Conservation (phyloP, 768 basidiomycete genomes). For the Mrakia blollopis region DNA sequence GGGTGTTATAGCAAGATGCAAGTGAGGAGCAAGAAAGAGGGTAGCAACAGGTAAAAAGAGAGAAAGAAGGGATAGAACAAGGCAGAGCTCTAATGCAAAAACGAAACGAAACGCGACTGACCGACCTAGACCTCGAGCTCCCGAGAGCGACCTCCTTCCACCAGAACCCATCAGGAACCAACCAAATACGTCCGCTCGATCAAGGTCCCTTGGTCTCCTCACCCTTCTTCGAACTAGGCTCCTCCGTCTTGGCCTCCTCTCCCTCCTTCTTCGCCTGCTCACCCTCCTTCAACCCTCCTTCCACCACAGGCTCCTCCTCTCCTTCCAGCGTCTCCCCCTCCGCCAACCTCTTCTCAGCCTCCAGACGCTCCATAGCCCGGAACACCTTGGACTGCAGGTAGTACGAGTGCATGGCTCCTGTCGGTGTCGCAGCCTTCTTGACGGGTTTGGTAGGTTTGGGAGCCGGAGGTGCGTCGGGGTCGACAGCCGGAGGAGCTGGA, state of each 20-base stretch:
- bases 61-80: too few relatives aligned
- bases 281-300: not conserved
- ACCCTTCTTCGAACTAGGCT: too few relatives aligned
- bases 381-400: conserved; percentile 97
- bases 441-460: conserved; percentile 21
- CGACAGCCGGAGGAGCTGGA: conserved; percentile 52
- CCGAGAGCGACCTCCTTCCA: too few relatives aligned
- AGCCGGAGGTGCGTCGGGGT: conserved; percentile 33
- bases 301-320: conserved; percentile 4
- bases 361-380: conserved; percentile 87
- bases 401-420: conserved; percentile 57
- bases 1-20: too few relatives aligned
- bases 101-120: too few relatives aligned
- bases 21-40: too few relatives aligned
- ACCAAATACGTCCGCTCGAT: too few relatives aligned
- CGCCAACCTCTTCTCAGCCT: conserved; percentile 61
- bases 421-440: conserved; percentile 30
- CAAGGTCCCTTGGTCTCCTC: too few relatives aligned
- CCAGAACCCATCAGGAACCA: too few relatives aligned
- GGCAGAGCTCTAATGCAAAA: too few relatives aligned
- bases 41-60: too few relatives aligned
- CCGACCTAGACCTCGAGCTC: too few relatives aligned
- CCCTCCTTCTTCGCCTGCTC: not conserved
- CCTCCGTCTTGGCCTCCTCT: not conserved
- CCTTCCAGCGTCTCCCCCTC: conserved; percentile 10